Conservation (phyloP, 768 basidiomycete genomes). For the Leccinum fibrillosum region DNA sequence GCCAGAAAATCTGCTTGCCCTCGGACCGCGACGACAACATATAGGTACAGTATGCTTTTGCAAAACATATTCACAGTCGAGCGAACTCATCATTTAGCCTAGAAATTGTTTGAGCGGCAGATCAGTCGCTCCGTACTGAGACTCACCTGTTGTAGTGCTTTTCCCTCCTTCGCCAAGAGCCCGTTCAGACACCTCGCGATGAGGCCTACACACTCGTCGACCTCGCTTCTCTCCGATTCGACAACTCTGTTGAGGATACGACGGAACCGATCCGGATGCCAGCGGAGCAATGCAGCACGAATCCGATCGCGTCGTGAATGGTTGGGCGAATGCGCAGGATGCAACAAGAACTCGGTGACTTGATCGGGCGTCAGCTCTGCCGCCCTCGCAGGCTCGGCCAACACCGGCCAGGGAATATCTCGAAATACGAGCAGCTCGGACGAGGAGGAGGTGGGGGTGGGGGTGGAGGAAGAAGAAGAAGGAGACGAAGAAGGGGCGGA, state of each 20-base stretch:
- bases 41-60: neutral
- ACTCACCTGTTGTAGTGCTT: constrained; percentile 18
- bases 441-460: constrained; percentile 16
- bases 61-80: neutral
- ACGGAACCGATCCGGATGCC: constrained; percentile 80
- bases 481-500: constrained; percentile 9
- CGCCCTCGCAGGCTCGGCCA: constrained; percentile 37
- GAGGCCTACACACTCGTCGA: constrained; percentile 63
- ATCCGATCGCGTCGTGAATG: constrained; percentile 64
- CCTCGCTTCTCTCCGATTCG: constrained; percentile 46
- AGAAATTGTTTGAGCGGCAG: neutral
- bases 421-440: constrained; percentile 52
- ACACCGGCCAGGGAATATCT: constrained; percentile 70
- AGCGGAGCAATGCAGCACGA: constrained; percentile 62
- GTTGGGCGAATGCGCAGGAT: constrained; percentile 56
- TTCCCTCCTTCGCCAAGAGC: constrained; percentile 44
- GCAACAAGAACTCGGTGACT: constrained; percentile 61
- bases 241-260: constrained; percentile 51
- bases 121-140: neutral
- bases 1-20: constrained; percentile 14
- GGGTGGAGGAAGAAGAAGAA: neutral
- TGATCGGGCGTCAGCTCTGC: constrained; percentile 53
- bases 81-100: constrained; percentile 21
- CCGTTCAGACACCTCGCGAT: constrained; percentile 69
- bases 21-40: neutral